Conservation (phyloP, 345 rosid species). For the Syzygium grande region DNA sequence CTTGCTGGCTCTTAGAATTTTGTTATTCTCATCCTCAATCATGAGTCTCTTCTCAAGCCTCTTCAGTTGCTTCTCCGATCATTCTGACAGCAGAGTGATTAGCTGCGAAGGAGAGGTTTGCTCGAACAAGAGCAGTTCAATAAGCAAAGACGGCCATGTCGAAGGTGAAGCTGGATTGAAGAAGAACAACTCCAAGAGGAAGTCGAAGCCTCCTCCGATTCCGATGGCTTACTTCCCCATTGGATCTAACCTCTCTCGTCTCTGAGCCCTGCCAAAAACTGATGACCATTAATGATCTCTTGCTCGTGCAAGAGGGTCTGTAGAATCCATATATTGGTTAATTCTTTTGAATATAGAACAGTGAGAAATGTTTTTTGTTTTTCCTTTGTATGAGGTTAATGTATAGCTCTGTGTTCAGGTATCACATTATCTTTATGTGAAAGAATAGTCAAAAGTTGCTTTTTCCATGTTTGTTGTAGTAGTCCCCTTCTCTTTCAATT, state of each 20-base stretch:
- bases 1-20: background rate
- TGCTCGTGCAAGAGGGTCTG: background rate
- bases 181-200: background rate
- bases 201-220: background rate
- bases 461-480: background rate
- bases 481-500: background rate
- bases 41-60: slow-evolving; percentile 14
- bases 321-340: background rate
- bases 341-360: background rate
- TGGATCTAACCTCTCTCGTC: background rate
- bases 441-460: background rate
- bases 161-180: background rate
- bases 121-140: background rate
- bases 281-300: background rate
- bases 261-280: background rate
- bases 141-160: background rate
- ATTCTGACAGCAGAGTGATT: background rate
- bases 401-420: background rate
- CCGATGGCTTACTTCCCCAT: slow-evolving; percentile 1
- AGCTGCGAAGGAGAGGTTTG: background rate
- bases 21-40: background rate
- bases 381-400: background rate
- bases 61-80: background rate
- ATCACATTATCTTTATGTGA: background rate
- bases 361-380: background rate